A percentile compares a stretch with the other conserved stretches of the same genome.
phyloP scores from a whole-genome alignment of 1,139 yeast species.

The Geotrichum restrictum region DNA sequence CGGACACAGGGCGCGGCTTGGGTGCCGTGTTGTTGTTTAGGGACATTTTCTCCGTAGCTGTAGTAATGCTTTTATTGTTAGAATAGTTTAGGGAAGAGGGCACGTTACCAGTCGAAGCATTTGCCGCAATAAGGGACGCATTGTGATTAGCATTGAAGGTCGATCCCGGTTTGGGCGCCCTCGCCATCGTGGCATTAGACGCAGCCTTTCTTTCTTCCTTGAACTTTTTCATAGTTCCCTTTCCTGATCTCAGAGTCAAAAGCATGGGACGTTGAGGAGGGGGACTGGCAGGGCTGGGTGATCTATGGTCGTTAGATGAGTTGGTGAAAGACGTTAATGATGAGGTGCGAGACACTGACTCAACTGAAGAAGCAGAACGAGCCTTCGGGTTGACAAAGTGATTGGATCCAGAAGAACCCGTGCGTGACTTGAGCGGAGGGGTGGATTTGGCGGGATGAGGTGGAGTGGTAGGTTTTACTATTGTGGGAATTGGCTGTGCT shows the following conservation, averaged over 20 bases:
- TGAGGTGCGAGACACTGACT: neutral
- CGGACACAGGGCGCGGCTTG: neutral
- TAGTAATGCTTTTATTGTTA: slow-evolving; percentile 1
- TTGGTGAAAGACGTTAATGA: slow-evolving; percentile 4
- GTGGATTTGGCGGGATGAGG: neutral
- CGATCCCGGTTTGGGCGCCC: slow-evolving; percentile 3
- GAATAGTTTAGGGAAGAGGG: neutral
- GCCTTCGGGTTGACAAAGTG: neutral
- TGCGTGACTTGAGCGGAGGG: neutral
- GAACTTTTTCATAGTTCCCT: slow-evolving; percentile 9
- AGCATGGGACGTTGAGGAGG: slow-evolving; percentile 15
- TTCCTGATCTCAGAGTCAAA: slow-evolving; percentile 14
- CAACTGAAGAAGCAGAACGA: slow-evolving; percentile 1
- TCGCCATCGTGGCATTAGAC: slow-evolving; percentile 2
- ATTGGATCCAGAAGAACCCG: neutral
- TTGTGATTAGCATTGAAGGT: neutral
- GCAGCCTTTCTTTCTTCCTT: slow-evolving; percentile 11
- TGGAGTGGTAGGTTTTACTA: neutral
- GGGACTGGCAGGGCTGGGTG: slow-evolving; percentile 1
- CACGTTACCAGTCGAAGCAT: neutral
- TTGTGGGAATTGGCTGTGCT: neutral
- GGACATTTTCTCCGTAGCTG: slow-evolving; percentile 1
- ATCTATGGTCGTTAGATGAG: neutral
- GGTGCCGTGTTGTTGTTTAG: neutral
- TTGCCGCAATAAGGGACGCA: neutral